A percentile compares a stretch with the other conserved stretches of the same genome.
Conservation (phyloP, 225 moss, liverwort and hornwort species). For the Asterella californica region DNA sequence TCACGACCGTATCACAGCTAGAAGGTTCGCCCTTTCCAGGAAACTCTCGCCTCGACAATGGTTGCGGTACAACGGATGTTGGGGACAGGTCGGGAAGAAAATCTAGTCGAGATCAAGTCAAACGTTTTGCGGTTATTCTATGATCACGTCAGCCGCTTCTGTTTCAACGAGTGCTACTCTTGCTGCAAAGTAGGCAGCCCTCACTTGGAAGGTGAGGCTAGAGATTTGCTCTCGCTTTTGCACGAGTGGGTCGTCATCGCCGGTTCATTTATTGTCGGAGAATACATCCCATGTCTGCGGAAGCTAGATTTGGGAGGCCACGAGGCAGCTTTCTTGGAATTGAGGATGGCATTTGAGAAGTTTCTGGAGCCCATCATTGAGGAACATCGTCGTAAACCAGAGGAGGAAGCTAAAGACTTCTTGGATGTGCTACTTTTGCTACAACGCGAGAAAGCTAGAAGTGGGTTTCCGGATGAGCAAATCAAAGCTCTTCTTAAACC, state of each 20-base stretch:
- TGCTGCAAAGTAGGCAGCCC: too few species aligned
- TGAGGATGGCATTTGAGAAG: not conserved
- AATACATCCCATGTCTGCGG: not conserved
- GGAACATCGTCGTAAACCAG: not conserved
- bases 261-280: not conserved
- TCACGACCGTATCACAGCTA: too few species aligned
- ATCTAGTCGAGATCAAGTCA: too few species aligned
- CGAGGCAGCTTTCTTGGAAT: not conserved
- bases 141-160: too few species aligned
- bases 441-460: not conserved
- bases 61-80: too few species aligned
- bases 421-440: not conserved
- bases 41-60: too few species aligned
- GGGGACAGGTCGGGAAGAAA: too few species aligned
- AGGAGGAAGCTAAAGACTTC: not conserved
- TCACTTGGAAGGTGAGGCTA: too few species aligned
- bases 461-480: not conserved
- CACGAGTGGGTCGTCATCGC: not conserved
- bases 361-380: not conserved
- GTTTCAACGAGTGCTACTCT: too few species aligned
- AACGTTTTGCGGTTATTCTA: too few species aligned
- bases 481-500: too few species aligned
- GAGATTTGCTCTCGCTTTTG: not conserved
- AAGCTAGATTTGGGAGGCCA: not conserved
- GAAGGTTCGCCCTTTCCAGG: too few species aligned